Evolutionary conservation across 2,329 filamentous ascomycete genomes (phyloP).

Genomic region (Hirsutella rhossiliensis): DNA sequence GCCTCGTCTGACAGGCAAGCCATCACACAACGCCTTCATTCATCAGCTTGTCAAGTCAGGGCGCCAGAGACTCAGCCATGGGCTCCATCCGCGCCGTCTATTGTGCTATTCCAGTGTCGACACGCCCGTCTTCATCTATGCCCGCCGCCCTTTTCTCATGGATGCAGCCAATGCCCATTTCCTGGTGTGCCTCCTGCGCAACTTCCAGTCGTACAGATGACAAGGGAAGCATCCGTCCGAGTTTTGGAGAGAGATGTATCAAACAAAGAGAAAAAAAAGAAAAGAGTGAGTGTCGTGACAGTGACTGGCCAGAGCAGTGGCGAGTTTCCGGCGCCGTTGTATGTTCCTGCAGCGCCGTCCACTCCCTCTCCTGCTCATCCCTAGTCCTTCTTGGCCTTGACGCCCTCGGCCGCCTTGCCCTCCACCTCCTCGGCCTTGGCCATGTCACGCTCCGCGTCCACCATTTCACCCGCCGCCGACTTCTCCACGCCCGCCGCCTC

Average conservation of each 20-base stretch:
- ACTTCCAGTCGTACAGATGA: neutral
- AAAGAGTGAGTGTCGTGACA: neutral
- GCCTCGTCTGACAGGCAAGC: no score
- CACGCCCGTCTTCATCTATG: neutral
- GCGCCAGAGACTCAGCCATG: no score
- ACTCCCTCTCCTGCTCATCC: neutral
- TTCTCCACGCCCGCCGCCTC: slow-evolving; percentile 34
- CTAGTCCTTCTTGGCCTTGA: neutral
- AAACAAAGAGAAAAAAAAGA: neutral
- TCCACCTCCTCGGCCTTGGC: slow-evolving; percentile 15
- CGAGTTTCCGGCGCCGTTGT: neutral
- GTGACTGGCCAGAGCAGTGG: neutral
- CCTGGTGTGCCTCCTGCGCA: neutral
- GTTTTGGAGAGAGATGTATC: neutral
- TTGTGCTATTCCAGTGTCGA: no score
- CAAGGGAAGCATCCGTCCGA: neutral
- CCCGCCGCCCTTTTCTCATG: neutral
- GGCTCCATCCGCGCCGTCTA: no score
- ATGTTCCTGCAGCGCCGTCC: neutral
- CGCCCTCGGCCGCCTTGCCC: slow-evolving; percentile 8
- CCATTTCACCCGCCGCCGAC: slow-evolving; percentile 39
- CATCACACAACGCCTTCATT: no score
- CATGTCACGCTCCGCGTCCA: slow-evolving; percentile 41
- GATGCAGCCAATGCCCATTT: neutral
- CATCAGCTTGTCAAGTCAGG: no score